These are phyloP conservation scores for Pseudotulostoma volvatum DNA, from an alignment of 495 filamentous ascomycete species.

Conservation along the genomic window DNA sequence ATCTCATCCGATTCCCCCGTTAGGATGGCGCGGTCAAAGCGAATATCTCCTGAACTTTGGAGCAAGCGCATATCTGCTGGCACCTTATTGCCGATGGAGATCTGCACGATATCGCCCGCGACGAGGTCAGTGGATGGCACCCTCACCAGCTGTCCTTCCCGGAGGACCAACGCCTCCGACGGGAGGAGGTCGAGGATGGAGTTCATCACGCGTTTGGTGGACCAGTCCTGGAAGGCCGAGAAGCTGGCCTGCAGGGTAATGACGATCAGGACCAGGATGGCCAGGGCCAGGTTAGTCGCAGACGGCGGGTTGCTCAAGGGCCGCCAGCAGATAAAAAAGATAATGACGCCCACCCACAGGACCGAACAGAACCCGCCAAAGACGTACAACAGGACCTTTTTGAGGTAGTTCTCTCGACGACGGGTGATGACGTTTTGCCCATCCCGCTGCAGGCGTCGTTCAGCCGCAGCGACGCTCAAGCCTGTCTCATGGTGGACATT, in stretches of 20 bases:
- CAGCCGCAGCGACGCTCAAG: conserved; percentile 16
- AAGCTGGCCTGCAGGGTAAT: conserved; percentile 56
- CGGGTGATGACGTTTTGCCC: conserved; percentile 46
- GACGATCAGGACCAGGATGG: conserved; percentile 48
- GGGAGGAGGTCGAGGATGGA: conserved; percentile 52
- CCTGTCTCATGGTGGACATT: conserved; percentile 16
- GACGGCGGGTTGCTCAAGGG: conserved; percentile 57
- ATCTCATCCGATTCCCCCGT: conserved; percentile 54
- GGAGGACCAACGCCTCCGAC: conserved; percentile 42
- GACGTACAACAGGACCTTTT: conserved; percentile 47
- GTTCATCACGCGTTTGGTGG: conserved; percentile 45
- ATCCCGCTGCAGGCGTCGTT: conserved; percentile 34
- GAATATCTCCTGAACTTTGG: conserved; percentile 45
- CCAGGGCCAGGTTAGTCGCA: conserved; percentile 49
- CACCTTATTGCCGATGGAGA: conserved; percentile 53
- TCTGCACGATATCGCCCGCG: conserved; percentile 47
- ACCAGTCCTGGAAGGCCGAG: conserved; percentile 53
- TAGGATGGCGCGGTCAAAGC: conserved; percentile 56
- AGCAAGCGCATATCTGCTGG: conserved; percentile 57
- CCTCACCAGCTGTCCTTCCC: conserved; percentile 34
- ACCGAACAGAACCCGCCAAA: conserved; percentile 62
- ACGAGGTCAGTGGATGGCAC: conserved; percentile 44
- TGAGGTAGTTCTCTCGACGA: conserved; percentile 37
- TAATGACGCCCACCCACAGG: conserved; percentile 45
- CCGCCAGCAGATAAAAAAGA: conserved; percentile 58